Evolutionary conservation across 352 stramenopile species (phyloP).

Genomic region (Phytopythium helicoides): DNA sequence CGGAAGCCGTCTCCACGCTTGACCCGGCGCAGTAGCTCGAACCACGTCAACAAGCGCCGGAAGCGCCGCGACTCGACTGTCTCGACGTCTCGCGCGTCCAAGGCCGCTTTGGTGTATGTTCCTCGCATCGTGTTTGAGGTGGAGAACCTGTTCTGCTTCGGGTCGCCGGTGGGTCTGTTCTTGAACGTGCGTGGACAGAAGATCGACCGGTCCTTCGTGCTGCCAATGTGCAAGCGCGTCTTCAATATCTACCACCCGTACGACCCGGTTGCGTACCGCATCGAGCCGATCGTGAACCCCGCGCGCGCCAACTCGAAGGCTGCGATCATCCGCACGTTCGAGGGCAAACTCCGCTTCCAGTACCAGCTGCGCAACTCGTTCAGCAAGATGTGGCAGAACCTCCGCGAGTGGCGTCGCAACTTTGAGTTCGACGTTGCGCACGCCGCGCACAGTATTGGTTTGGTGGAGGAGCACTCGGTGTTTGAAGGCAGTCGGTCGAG

Average conservation of each 20-base stretch:
- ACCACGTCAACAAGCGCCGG: slow-evolving; percentile 17
- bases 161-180: slow-evolving; percentile 90
- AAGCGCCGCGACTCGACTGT: slow-evolving; percentile 13
- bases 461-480: slow-evolving; percentile 43
- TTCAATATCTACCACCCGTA: slow-evolving; percentile 97
- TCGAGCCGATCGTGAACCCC: slow-evolving; percentile 93
- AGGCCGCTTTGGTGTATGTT: slow-evolving; percentile 22
- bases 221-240: slow-evolving; percentile 78
- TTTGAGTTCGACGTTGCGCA: slow-evolving; percentile 75
- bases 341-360: slow-evolving; percentile 81
- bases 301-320: slow-evolving; percentile 72
- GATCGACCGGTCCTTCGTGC: slow-evolving; percentile 57
- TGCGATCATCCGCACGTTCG: slow-evolving; percentile 82
- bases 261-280: slow-evolving; percentile 94
- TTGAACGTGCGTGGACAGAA: slow-evolving; percentile 89
- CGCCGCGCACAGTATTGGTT: slow-evolving; percentile 63
- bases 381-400: slow-evolving; percentile 70
- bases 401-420: slow-evolving; percentile 69
- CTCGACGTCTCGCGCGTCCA: slow-evolving; percentile 6
- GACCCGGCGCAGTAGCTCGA: slow-evolving; percentile 7
- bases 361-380: slow-evolving; percentile 86
- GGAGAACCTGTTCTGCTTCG: slow-evolving; percentile 88
- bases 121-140: slow-evolving; percentile 77
- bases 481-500: slow-evolving; percentile 6
- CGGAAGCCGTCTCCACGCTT: slow-evolving; percentile 4